These are phyloP conservation scores for Leccinum subrobustum DNA, from an alignment of 1,284 basidiomycete genomes.

Conservation along the genomic window DNA sequence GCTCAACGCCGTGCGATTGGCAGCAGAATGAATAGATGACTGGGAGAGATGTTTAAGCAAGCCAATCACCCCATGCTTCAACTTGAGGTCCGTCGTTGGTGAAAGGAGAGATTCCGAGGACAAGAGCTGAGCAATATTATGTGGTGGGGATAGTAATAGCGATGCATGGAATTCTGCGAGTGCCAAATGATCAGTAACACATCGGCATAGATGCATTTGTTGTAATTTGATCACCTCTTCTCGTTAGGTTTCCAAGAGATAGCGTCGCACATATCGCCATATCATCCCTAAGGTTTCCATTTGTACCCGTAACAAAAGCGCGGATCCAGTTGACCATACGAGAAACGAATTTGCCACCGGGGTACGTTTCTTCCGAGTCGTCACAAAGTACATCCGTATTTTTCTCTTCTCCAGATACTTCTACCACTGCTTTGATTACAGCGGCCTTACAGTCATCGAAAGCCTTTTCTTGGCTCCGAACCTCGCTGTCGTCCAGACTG, in stretches of 20 bases:
- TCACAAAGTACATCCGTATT: constrained; percentile 77
- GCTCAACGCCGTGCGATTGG: constrained; percentile 62
- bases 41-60: constrained; percentile 85
- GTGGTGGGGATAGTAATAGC: constrained; percentile 55
- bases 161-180: constrained; percentile 61
- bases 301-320: constrained; percentile 38
- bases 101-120: constrained; percentile 51
- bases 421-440: constrained; percentile 81
- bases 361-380: constrained; percentile 50
- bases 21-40: constrained; percentile 56
- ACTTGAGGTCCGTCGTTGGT: constrained; percentile 64
- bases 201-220: background rate
- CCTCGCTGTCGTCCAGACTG: constrained; percentile 42
- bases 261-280: constrained; percentile 81
- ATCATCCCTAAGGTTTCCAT: constrained; percentile 58
- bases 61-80: constrained; percentile 83
- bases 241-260: constrained; percentile 78
- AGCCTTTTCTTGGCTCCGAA: constrained; percentile 60
- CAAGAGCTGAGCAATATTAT: constrained; percentile 50
- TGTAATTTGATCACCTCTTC: constrained; percentile 57
- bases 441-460: constrained; percentile 84
- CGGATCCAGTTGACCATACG: constrained; percentile 80
- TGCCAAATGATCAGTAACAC: constrained; percentile 1
- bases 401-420: constrained; percentile 78
- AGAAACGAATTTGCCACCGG: constrained; percentile 71